Evolutionary conservation across 495 filamentous ascomycete species (phyloP).

Genomic region (Annulohypoxylon bovei): DNA sequence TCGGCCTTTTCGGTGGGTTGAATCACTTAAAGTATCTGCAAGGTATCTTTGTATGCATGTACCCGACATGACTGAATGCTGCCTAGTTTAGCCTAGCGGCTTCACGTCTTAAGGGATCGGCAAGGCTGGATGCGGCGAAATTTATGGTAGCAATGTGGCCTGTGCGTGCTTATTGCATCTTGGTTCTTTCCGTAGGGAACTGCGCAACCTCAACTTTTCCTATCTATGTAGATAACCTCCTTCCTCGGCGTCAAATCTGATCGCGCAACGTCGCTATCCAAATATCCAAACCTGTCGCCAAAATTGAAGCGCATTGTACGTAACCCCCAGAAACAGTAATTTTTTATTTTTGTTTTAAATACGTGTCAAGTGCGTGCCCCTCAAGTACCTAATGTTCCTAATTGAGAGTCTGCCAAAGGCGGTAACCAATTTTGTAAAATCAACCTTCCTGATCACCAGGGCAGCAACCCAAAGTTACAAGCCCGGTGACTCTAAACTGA

Average conservation of each 20-base stretch:
- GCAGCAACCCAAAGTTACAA: not conserved
- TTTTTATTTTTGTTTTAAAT: not conserved
- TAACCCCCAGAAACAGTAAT: conserved; percentile 7
- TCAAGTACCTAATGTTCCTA: conserved; percentile 1
- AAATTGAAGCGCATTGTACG: conserved; percentile 22
- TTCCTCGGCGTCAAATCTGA: conserved; percentile 28
- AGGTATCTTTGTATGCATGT: not conserved
- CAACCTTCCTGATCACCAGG: not conserved
- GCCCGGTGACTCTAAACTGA: not conserved
- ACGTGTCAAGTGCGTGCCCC: not conserved
- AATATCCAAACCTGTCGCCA: conserved; percentile 13
- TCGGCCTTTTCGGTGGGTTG: no score
- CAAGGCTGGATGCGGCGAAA: conserved; percentile 43
- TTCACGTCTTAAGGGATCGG: conserved; percentile 16
- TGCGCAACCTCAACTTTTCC: conserved; percentile 40
- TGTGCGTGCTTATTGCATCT: conserved; percentile 19
- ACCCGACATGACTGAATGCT: not conserved
- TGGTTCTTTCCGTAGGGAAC: conserved; percentile 27
- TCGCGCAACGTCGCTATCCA: conserved; percentile 23
- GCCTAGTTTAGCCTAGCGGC: not conserved
- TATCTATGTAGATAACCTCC: conserved; percentile 32
- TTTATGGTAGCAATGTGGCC: conserved; percentile 18
- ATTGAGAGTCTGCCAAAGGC: not conserved
- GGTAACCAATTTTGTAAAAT: not conserved
- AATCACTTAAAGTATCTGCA: no score